Evolutionary conservation across 192 early-diverging fungal genomes (phyloP).

Genomic region (Coemansia sp.): DNA sequence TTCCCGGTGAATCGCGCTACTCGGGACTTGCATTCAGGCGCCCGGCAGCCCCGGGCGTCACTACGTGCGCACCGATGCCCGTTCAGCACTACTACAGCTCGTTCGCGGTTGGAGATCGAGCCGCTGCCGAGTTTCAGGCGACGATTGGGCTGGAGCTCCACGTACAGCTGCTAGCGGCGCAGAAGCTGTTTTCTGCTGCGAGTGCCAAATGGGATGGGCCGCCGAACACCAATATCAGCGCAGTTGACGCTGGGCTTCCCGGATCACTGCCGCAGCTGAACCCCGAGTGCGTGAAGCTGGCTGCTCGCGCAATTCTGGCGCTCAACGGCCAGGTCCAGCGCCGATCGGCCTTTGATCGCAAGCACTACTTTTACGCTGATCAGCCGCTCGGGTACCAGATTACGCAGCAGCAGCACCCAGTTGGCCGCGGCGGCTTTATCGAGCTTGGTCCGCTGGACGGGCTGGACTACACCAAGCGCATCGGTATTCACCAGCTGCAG

Average conservation of each 20-base stretch:
- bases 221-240: slow-evolving; percentile 70
- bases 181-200: slow-evolving; percentile 82
- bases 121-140: slow-evolving; percentile 51
- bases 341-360: slow-evolving; percentile 79
- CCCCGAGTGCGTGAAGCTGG: slow-evolving; percentile 66
- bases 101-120: background rate
- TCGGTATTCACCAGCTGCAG: slow-evolving; percentile 82
- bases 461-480: slow-evolving; percentile 36
- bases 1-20: background rate
- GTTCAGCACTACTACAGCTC: background rate
- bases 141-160: slow-evolving; percentile 92
- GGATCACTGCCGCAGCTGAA: slow-evolving; percentile 80
- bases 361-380: slow-evolving; percentile 96
- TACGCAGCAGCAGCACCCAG: slow-evolving; percentile 80
- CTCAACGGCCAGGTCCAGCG: slow-evolving; percentile 62
- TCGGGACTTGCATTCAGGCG: background rate
- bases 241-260: slow-evolving; percentile 82
- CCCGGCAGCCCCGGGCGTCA: background rate
- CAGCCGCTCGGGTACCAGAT: slow-evolving; percentile 93
- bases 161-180: slow-evolving; percentile 65
- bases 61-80: background rate
- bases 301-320: slow-evolving; percentile 67
- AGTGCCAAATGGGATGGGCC: slow-evolving; percentile 42
- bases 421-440: slow-evolving; percentile 70
- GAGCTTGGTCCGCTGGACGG: slow-evolving; percentile 59